These are phyloP conservation scores for Solanum aculeatissimum DNA, from an alignment of 305 asterid species.

Conservation along the genomic window DNA sequence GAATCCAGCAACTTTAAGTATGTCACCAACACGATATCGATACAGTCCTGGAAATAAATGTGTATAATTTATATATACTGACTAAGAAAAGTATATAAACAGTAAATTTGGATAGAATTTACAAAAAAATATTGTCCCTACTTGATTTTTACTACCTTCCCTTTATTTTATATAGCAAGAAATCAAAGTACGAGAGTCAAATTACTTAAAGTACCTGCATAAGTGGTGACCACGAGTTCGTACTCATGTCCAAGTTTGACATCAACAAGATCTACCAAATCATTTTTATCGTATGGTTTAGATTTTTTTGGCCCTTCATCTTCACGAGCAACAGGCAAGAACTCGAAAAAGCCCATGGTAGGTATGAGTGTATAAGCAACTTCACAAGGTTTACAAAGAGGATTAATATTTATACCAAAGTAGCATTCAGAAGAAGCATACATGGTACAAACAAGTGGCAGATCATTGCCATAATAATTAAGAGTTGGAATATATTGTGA, in stretches of 20 bases:
- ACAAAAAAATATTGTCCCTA: not conserved
- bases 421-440: conserved; percentile 7
- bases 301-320: not conserved
- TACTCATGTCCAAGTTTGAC: conserved; percentile 8
- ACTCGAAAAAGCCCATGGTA: conserved; percentile 13
- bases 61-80: not conserved
- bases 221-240: conserved; percentile 17
- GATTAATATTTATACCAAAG: conserved; percentile 13
- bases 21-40: conserved; percentile 15
- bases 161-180: not conserved
- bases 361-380: conserved; percentile 17
- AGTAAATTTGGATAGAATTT: not conserved
- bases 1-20: conserved; percentile 9
- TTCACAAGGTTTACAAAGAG: conserved; percentile 9
- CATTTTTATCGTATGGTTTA: not conserved
- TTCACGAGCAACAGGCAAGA: conserved; percentile 1
- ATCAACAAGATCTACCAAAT: conserved; percentile 8
- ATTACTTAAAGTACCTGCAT: not conserved
- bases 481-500: conserved; percentile 6
- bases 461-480: not conserved
- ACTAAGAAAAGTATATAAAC: not conserved
- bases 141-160: not conserved
- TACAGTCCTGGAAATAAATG: not conserved
- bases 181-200: not conserved
- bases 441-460: conserved; percentile 7